These are phyloP conservation scores for Paecilomyces niveus DNA, from an alignment of 2,329 filamentous ascomycete species.

Conservation along the genomic window DNA sequence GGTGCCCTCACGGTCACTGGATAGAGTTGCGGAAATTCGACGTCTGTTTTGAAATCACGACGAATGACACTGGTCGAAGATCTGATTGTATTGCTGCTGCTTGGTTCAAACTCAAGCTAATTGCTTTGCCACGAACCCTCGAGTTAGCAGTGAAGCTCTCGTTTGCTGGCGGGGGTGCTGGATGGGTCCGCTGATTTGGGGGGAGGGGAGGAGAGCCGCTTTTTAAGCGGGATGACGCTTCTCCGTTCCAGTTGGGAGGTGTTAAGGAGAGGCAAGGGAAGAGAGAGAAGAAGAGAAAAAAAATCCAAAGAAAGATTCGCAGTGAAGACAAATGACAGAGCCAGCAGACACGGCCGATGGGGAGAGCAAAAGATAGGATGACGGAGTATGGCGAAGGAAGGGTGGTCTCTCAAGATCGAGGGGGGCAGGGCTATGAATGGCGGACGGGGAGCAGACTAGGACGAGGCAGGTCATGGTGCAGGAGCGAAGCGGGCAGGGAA, in stretches of 20 bases:
- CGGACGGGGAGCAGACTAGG: background rate
- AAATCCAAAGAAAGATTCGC: conserved; percentile 2
- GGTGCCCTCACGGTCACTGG: background rate
- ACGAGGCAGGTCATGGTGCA: background rate
- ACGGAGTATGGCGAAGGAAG: background rate
- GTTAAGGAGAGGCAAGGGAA: background rate
- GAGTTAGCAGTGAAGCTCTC: background rate
- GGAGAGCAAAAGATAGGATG: background rate
- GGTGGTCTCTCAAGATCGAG: background rate
- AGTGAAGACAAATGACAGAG: background rate
- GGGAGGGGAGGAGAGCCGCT: background rate
- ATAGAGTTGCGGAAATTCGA: background rate
- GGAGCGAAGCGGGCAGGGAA: background rate
- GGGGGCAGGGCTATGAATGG: background rate
- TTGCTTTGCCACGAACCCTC: background rate
- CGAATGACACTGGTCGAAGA: background rate
- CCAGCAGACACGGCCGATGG: background rate
- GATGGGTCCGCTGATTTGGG: background rate
- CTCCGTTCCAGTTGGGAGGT: background rate
- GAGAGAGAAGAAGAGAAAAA: conserved; percentile 2
- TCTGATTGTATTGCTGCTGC: background rate
- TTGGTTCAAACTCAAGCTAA: conserved; percentile 1
- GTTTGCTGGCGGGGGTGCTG: background rate
- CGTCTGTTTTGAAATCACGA: background rate
- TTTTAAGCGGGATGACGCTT: background rate